Conservation (phyloP, 2,329 filamentous ascomycete genomes). For the Pestalotiopsis sp. region DNA sequence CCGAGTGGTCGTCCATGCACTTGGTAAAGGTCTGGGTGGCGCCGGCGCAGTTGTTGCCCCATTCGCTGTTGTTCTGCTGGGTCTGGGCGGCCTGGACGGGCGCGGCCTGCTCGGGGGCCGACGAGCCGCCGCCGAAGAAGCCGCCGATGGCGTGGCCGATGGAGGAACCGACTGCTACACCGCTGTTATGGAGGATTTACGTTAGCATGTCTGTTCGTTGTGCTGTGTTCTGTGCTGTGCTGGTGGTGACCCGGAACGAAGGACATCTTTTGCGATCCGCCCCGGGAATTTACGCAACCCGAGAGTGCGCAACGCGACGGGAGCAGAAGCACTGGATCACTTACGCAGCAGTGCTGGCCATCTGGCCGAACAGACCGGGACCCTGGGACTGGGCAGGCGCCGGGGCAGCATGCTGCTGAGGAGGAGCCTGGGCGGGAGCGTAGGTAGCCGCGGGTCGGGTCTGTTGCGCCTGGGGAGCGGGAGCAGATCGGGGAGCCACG, state of each 20-base stretch:
- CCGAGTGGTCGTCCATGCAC: constrained; percentile 95
- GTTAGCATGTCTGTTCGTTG: neutral
- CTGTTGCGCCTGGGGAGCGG: constrained; percentile 58
- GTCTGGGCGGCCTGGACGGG: constrained; percentile 46
- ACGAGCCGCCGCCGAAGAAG: constrained; percentile 77
- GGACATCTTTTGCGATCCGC: neutral
- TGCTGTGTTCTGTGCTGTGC: neutral
- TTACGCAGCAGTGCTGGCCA: constrained; percentile 97
- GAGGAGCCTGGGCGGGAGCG: constrained; percentile 48
- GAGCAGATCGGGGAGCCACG: constrained; percentile 58
- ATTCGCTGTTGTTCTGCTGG: constrained; percentile 56
- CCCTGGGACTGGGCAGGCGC: constrained; percentile 63
- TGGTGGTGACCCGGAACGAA: neutral
- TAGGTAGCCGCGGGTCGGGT: constrained; percentile 72
- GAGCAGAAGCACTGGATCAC: constrained; percentile 38
- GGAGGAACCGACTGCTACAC: constrained; percentile 93
- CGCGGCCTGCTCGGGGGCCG: constrained; percentile 49
- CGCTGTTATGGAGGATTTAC: constrained; percentile 53
- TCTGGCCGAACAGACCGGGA: constrained; percentile 90
- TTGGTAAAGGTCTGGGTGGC: constrained; percentile 86
- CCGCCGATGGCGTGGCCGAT: constrained; percentile 94
- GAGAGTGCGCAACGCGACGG: constrained; percentile 5
- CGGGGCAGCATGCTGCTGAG: constrained; percentile 48
- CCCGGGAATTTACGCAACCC: neutral
- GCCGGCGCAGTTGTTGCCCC: constrained; percentile 70